Evolutionary conservation across 148 eudicot species (phyloP).

Genomic region (Chenopodium suecicum): DNA sequence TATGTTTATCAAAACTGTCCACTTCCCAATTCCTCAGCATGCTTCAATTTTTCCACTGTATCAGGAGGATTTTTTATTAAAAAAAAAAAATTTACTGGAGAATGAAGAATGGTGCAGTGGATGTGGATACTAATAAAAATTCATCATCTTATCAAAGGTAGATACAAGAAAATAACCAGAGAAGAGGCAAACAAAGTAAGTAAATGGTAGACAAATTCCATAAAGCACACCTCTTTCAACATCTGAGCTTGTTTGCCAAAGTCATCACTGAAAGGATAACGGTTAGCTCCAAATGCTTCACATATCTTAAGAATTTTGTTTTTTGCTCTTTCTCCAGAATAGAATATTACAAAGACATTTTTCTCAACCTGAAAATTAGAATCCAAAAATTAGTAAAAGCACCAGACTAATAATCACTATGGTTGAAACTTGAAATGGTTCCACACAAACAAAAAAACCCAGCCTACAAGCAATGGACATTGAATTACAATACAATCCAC

Average conservation of each 20-base stretch:
- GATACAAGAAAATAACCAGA: background rate
- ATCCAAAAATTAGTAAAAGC: slow-evolving; percentile 5
- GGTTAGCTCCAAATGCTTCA: slow-evolving; percentile 98
- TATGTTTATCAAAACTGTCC: background rate
- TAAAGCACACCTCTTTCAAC: slow-evolving; percentile 69
- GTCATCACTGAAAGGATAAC: slow-evolving; percentile 85
- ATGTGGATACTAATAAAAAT: background rate
- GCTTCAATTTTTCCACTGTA: background rate
- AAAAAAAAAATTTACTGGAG: background rate
- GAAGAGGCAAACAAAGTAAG: background rate
- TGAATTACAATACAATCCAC: background rate
- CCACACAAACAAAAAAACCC: background rate
- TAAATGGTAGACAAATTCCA: background rate
- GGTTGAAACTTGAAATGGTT: background rate
- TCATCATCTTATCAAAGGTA: background rate
- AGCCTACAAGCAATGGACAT: background rate
- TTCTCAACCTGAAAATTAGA: slow-evolving; percentile 70
- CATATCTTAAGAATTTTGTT: slow-evolving; percentile 84
- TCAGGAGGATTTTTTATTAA: background rate
- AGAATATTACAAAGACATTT: slow-evolving; percentile 83
- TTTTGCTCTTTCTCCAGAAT: slow-evolving; percentile 93
- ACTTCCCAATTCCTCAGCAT: background rate
- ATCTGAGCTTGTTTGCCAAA: slow-evolving; percentile 70
- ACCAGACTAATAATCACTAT: background rate
- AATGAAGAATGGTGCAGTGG: background rate